Evolutionary conservation across 2,329 filamentous ascomycete genomes (phyloP), one percentile per base, ranked within the genome.

Genomic region (Pseudopithomyces chartarum): DNA sequence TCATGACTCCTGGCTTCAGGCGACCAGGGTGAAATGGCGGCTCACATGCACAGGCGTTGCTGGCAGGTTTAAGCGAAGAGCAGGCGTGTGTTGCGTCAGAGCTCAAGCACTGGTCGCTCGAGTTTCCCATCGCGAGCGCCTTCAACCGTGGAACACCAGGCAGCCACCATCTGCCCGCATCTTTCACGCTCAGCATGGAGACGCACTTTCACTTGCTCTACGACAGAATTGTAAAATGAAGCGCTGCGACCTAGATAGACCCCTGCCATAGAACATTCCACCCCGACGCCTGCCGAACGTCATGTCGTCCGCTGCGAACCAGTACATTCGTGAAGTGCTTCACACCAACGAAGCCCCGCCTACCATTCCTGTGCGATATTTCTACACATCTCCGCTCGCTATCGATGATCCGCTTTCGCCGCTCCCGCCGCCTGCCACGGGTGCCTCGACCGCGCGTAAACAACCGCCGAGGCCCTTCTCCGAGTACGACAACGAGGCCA

Each of bases 381-480:
- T 97, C 77, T 97, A 96, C 75, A 85, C 87, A 13, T 95, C 92
- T 11, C 81, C 87, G 12, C 84, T 94, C 48, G 89, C 92, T 29
- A 92, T 97, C 70, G 92, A 97, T 69, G 92, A 97, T 69, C 91
- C 91, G 22, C 82, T 96, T n/a, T 91, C 90, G 10, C 85, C 89
- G 74, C 82, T 77, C 69, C 86, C 74, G 72, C 84, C 70, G 66
- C 83, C 73, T 60, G 81, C 72, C 78, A 88, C 77, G 20, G 74
- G 75, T 29, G 53, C 72, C 46, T 73, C 78, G 54, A 75, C 71
- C 49, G 71, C 82, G 13, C 76, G 81, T 33, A 87, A 84, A 65
- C 82, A 84, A 34, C 84, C 87, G 45, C 85, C 92, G 8, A 86
- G 90, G 42, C 91, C 92, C 0, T 97, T 96, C 74, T 89, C 90